phyloP scores from a whole-genome alignment of 345 rosid genomes.

The Aegle marmelos region DNA sequence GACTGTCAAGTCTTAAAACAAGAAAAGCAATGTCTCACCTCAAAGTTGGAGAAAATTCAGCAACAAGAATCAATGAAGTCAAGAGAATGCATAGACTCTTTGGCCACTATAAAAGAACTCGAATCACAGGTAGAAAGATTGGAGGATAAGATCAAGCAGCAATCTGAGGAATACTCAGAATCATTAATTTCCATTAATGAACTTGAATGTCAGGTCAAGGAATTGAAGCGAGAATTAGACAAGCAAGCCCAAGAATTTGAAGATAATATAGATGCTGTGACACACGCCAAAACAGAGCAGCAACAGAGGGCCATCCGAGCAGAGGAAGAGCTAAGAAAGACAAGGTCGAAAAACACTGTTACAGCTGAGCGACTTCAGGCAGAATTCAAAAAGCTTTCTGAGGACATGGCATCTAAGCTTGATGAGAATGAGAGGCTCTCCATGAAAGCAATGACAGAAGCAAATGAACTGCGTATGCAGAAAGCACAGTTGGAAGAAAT shows the following conservation, averaged over 20 bases:
- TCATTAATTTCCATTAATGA: conserved; percentile 56
- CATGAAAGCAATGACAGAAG: conserved; percentile 57
- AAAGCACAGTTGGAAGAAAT: conserved; percentile 61
- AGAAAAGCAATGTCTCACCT: conserved; percentile 49
- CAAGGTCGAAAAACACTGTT: conserved; percentile 72
- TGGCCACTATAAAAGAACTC: conserved; percentile 41
- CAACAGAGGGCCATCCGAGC: conserved; percentile 88
- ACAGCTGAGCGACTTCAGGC: conserved; percentile 88
- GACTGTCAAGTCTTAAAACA: conserved; percentile 65
- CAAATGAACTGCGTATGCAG: conserved; percentile 54
- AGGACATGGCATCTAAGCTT: conserved; percentile 69
- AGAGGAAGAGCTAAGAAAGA: conserved; percentile 75
- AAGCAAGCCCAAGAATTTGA: conserved; percentile 60
- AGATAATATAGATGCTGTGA: conserved; percentile 65
- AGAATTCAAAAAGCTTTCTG: conserved; percentile 67
- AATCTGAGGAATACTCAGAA: conserved; percentile 60
- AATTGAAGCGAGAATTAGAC: conserved; percentile 60
- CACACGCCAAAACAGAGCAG: conserved; percentile 53
- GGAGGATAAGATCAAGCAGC: conserved; percentile 68
- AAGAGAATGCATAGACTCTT: conserved; percentile 35
- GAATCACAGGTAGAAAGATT: conserved; percentile 51
- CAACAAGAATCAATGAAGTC: conserved; percentile 41
- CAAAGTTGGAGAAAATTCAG: conserved; percentile 46
- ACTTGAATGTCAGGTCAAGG: conserved; percentile 62
- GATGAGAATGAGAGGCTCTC: conserved; percentile 77